Evolutionary conservation across 257 asterid species (phyloP).

Genomic region (Coffea canephora): DNA sequence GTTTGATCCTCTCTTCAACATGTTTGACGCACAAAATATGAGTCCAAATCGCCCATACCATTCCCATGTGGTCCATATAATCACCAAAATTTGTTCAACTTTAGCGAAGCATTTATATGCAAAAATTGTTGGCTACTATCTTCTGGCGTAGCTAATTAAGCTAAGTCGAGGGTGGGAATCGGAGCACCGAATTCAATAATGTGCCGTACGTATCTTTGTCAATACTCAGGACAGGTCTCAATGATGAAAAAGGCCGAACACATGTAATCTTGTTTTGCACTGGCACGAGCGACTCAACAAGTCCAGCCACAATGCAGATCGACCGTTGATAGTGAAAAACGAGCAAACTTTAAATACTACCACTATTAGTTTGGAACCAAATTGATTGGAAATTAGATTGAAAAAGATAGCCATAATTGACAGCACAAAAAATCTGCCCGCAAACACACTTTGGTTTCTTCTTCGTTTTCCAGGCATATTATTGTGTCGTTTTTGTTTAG

Average conservation of each 20-base stretch:
- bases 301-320: not conserved
- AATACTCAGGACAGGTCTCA: not conserved
- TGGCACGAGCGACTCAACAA: not conserved
- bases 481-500: too few species aligned
- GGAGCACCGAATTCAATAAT: not conserved
- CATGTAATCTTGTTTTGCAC: not conserved
- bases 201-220: not conserved
- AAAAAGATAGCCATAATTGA: too few species aligned
- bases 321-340: too few species aligned
- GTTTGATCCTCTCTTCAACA: constrained; percentile 21
- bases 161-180: not conserved
- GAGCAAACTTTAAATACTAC: too few species aligned
- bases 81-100: not conserved
- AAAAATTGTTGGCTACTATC: not conserved
- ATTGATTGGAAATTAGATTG: too few species aligned
- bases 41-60: constrained; percentile 13
- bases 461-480: too few species aligned
- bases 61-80: constrained; percentile 19
- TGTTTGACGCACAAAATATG: constrained; percentile 13
- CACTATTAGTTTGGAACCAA: too few species aligned
- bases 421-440: too few species aligned
- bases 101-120: not conserved
- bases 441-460: too few species aligned
- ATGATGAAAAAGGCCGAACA: not conserved
- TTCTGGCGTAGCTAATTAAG: not conserved